phyloP scores from a whole-genome alignment of 2,329 filamentous ascomycete species.

The Fusarium oxysporum region DNA sequence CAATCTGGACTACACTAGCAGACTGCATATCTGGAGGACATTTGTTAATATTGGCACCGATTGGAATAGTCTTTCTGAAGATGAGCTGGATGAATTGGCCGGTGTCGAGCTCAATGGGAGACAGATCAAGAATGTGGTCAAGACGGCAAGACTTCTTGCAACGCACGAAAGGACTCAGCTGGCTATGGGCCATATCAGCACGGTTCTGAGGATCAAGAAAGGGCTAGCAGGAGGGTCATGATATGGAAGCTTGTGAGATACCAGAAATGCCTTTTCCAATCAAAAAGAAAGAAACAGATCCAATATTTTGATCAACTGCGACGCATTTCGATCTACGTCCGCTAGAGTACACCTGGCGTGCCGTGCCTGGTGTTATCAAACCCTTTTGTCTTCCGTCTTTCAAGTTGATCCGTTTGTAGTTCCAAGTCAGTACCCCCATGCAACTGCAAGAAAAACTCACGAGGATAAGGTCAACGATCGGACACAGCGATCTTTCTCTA shows the following conservation, averaged over 20 bases:
- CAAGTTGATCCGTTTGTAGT: background rate
- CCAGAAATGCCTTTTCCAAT: background rate
- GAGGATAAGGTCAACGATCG: background rate
- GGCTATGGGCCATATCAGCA: background rate
- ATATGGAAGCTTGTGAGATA: fast-evolving
- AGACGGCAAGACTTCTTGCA: constrained; percentile 12
- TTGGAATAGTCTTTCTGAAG: background rate
- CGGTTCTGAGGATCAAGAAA: constrained; percentile 7
- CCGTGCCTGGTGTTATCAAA: background rate
- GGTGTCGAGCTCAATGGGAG: constrained; percentile 15
- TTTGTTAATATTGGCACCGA: background rate
- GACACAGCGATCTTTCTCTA: fast-evolving
- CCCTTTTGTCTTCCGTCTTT: background rate
- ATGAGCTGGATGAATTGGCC: background rate
- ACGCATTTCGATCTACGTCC: background rate
- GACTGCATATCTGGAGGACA: constrained; percentile 6
- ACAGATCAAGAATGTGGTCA: constrained; percentile 25
- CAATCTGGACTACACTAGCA: background rate
- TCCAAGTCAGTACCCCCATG: background rate
- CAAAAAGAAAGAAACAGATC: background rate
- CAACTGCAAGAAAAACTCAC: background rate
- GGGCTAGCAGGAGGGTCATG: background rate
- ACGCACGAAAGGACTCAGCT: background rate
- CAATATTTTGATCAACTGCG: background rate
- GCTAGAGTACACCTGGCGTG: fast-evolving